These are phyloP conservation scores for Henckelia pumila DNA, from an alignment of 257 asterid species.

Conservation along the genomic window DNA sequence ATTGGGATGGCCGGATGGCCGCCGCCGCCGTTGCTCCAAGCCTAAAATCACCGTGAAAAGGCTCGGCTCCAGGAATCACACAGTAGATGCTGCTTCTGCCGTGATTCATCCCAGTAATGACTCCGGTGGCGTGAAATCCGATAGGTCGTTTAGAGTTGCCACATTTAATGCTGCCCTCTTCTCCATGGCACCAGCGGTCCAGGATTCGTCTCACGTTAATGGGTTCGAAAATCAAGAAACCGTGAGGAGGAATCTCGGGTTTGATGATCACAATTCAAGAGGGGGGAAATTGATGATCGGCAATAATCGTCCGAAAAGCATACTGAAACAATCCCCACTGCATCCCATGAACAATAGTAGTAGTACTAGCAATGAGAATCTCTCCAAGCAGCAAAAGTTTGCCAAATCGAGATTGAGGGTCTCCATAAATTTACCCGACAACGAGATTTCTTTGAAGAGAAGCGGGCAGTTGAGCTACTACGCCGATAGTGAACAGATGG, in stretches of 20 bases:
- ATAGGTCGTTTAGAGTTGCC: conserved; percentile 47
- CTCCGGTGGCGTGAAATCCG: conserved; percentile 30
- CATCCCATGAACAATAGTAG: conserved; percentile 30
- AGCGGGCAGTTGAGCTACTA: conserved; percentile 50
- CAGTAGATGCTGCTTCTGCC: conserved; percentile 53
- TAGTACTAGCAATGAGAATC: conserved; percentile 16
- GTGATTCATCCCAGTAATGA: conserved; percentile 69
- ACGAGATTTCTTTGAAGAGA: conserved; percentile 75
- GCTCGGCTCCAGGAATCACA: conserved; percentile 38
- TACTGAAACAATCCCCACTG: conserved; percentile 74
- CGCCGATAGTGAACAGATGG: conserved; percentile 21
- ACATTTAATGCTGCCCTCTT: conserved; percentile 95
- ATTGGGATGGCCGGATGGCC: conserved; percentile 59
- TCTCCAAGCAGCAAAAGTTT: conserved; percentile 47
- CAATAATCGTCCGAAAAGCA: conserved; percentile 71
- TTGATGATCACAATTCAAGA: conserved; percentile 31
- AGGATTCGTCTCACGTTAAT: conserved; percentile 30
- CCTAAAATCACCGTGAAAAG: conserved; percentile 55
- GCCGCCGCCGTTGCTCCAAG: conserved; percentile 50
- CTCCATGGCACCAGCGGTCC: conserved; percentile 94
- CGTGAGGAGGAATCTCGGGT: background rate
- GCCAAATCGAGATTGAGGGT: conserved; percentile 74
- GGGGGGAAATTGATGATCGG: conserved; percentile 45
- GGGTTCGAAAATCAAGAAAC: conserved; percentile 33
- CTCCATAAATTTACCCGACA: conserved; percentile 86